phyloP scores from a whole-genome alignment of 2,329 filamentous ascomycete species.

The Fusarium globosum region DNA sequence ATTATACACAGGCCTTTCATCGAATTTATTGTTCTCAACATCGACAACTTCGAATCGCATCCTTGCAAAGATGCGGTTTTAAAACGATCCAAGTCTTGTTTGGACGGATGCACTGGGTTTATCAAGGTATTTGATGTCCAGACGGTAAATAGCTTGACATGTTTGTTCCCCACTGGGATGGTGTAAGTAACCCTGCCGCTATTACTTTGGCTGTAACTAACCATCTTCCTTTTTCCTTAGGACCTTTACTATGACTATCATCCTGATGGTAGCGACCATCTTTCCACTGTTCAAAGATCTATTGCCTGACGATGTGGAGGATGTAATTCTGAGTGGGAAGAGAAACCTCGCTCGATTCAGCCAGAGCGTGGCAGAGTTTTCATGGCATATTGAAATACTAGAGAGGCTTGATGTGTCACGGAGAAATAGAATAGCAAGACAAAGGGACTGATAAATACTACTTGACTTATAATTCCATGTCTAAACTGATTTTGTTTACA shows the following conservation, averaged over 20 bases:
- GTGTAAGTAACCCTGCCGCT: constrained; percentile 33
- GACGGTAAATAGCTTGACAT: constrained; percentile 41
- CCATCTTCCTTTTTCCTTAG: no score
- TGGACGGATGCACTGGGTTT: constrained; percentile 41
- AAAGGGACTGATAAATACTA: neutral
- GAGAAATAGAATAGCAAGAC: neutral
- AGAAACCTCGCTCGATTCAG: constrained; percentile 2
- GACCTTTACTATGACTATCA: constrained; percentile 37
- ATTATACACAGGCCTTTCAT: constrained; percentile 48
- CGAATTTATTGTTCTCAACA: constrained; percentile 45
- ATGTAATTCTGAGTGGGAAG: neutral
- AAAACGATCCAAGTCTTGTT: constrained; percentile 37
- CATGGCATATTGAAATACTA: constrained; percentile 7
- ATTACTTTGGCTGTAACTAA: no score
- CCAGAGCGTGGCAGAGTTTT: constrained; percentile 4
- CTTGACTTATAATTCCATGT: rapidly evolving
- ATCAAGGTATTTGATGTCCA: constrained; percentile 45
- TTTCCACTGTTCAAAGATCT: neutral
- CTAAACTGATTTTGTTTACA: rapidly evolving
- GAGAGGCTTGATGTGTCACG: neutral
- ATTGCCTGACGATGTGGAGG: constrained; percentile 1
- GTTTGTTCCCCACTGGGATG: constrained; percentile 47
- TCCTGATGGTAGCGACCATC: constrained; percentile 44
- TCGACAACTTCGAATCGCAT: constrained; percentile 38
- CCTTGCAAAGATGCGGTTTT: constrained; percentile 39